Percentiles rank a stretch among this genome's conserved stretches.
phyloP scores from a whole-genome alignment of 2,329 filamentous ascomycete genomes.

The Bipolaris cookei region DNA sequence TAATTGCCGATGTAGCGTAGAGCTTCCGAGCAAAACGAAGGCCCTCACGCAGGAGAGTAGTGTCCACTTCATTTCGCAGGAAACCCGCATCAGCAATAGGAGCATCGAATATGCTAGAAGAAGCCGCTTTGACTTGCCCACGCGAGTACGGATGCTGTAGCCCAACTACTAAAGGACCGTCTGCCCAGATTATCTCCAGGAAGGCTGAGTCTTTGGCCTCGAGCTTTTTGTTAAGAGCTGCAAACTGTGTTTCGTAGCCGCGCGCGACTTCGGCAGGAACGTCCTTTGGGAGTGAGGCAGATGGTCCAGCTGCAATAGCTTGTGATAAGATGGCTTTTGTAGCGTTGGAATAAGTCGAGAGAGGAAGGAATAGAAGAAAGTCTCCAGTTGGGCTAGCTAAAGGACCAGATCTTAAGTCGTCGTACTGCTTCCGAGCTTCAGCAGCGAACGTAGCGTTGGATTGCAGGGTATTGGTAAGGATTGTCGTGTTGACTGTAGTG shows the following conservation, averaged over 20 bases:
- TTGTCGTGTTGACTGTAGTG: constrained; percentile 18
- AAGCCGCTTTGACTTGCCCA: constrained; percentile 32
- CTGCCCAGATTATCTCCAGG: constrained; percentile 31
- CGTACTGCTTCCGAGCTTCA: constrained; percentile 26
- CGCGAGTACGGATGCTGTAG: constrained; percentile 36
- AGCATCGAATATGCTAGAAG: constrained; percentile 29
- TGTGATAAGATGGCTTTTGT: constrained; percentile 20
- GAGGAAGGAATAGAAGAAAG: constrained; percentile 32
- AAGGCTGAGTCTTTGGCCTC: constrained; percentile 23
- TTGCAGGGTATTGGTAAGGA: constrained; percentile 11
- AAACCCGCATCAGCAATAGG: constrained; percentile 34
- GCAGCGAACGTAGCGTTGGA: constrained; percentile 31
- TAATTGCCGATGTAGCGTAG: constrained; percentile 17
- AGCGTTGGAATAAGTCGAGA: constrained; percentile 27
- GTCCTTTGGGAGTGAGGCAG: constrained; percentile 23
- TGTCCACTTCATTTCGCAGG: constrained; percentile 34
- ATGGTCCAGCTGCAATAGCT: constrained; percentile 23
- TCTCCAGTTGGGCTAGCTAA: constrained; percentile 27
- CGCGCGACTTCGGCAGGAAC: constrained; percentile 24
- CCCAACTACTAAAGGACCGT: constrained; percentile 24
- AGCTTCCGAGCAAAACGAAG: constrained; percentile 28
- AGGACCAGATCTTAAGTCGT: constrained; percentile 19
- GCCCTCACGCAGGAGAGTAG: constrained; percentile 28
- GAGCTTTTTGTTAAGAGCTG: constrained; percentile 27
- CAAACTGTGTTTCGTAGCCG: constrained; percentile 26